A percentile compares a stretch with the other conserved stretches of the same genome.
phyloP scores from a whole-genome alignment of 768 basidiomycete genomes.

The Gelatoporia subvermispora region DNA sequence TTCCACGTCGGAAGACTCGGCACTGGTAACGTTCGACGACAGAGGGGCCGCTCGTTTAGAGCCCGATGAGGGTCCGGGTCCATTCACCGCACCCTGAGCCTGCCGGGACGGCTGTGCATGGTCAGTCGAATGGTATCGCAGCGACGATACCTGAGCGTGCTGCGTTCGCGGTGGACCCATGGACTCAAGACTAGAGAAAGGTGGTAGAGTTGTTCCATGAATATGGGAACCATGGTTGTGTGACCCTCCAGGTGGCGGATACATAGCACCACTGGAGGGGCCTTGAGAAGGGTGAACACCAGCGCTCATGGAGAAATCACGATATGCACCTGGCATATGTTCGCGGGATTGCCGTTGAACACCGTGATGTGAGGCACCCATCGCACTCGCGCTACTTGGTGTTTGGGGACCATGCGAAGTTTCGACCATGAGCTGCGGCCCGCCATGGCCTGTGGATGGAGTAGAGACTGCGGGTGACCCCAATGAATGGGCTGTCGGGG shows the following conservation, averaged over 20 bases:
- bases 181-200: constrained; percentile 63
- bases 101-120: constrained; percentile 19
- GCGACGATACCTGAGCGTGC: constrained; percentile 46
- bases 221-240: constrained; percentile 9
- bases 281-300: constrained; percentile 43
- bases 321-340: constrained; percentile 34
- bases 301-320: constrained; percentile 29
- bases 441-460: constrained; percentile 29
- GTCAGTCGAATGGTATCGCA: constrained; percentile 53
- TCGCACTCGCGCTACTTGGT: constrained; percentile 25
- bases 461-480: constrained; percentile 42
- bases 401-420: constrained; percentile 17
- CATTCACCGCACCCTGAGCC: constrained; percentile 15
- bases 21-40: constrained; percentile 67
- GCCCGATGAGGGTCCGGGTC: constrained; percentile 27
- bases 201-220: constrained; percentile 57
- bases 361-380: constrained; percentile 1
- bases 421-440: constrained; percentile 21
- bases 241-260: constrained; percentile 21
- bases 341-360: constrained; percentile 17
- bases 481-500: constrained; percentile 63
- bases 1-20: constrained; percentile 81
- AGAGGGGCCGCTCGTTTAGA: constrained; percentile 58
- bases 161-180: constrained; percentile 38
- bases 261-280: constrained; percentile 39